These are phyloP conservation scores for Thamnidium elegans DNA, from an alignment of 192 early-diverging fungal genomes.

Conservation along the genomic window DNA sequence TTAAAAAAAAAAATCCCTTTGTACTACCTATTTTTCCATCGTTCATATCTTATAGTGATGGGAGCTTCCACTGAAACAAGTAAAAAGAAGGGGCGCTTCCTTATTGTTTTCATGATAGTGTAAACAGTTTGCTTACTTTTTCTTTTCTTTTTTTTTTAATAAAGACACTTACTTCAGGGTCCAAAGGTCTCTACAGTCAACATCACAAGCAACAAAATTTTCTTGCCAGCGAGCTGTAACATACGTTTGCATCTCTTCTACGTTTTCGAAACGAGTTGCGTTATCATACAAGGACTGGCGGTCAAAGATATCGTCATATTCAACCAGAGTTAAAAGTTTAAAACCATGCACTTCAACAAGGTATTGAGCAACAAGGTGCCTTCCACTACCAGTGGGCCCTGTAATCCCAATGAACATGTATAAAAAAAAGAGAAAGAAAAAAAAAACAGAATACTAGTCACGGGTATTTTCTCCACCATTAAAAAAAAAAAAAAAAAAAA, in stretches of 20 bases:
- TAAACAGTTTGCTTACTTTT: not conserved
- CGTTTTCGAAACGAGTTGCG: constrained; percentile 44
- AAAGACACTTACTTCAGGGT: constrained; percentile 42
- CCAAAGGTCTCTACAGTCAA: constrained; percentile 54
- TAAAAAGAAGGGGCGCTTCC: constrained; percentile 81
- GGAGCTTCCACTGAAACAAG: constrained; percentile 87
- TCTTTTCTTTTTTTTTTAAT: not conserved
- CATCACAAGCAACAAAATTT: constrained; percentile 70
- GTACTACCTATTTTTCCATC: constrained; percentile 45
- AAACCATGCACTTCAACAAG: constrained; percentile 55
- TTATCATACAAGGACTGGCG: not conserved
- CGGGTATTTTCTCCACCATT: no score
- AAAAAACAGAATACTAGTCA: no score
- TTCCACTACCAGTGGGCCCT: constrained; percentile 66
- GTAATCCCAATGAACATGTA: constrained; percentile 71
- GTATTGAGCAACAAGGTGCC: constrained; percentile 57
- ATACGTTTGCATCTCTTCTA: constrained; percentile 58
- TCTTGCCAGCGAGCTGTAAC: constrained; percentile 76
- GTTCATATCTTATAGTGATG: constrained; percentile 60
- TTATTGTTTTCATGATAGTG: no score
- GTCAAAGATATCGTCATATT: not conserved
- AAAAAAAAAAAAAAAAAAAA: no score
- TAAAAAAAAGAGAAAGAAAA: not conserved
- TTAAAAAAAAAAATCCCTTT: no score
- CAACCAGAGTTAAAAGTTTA: constrained; percentile 33